Evolutionary conservation across 208 protist genomes (phyloP), one percentile per base, ranked within the genome.

Genomic region (Acanthamoeba castellanii): DNA sequence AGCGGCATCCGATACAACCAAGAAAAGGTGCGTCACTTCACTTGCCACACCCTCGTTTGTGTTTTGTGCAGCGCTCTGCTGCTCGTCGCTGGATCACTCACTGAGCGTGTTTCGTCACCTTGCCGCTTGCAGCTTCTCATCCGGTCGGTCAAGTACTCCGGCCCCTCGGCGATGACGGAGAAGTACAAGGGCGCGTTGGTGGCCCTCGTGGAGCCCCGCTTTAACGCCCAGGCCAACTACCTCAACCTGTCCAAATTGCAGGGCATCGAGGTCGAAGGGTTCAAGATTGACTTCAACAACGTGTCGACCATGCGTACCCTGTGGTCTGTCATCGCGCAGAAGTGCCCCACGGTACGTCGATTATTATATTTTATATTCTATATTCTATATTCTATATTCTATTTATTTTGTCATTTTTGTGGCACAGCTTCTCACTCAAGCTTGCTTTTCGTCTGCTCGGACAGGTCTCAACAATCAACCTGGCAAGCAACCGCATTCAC

Each of bases 271-370:
- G 16, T 66, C 16, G 45, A 94, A 34, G 91, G 91, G 3, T 64
- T 94, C 32, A 94, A 61, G 70, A 2, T 94, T 11, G 91, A 94
- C 91, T 94, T 94, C 91, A 94, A 94, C 91, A 61, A 85, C 52
- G 42, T 94, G 30, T 66, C 91, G 2, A 64, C 57, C 22, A 47
- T 94, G 34, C 66, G 91, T 27, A 45, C 37, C 74, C 91, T 94
- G 34, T 94, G 91, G 91, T 20, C 47, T 13, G 70, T 85, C 70
- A 84, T 94, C 52, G 91, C 91, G 9, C 70, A 87, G 34, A 94
- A 94, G 70, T 94, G 91, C 74, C 72, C 91, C 34, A 27, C n/a
- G 42, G 91, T 94, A 50, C 66, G 81, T 50, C 72, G 2, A 20
- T 45, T 42, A 25, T 18, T 45, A 1, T 25, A 13, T 74, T 27